phyloP scores from a whole-genome alignment of 2,329 filamentous ascomycete species.

The Exserohilum turcica region DNA sequence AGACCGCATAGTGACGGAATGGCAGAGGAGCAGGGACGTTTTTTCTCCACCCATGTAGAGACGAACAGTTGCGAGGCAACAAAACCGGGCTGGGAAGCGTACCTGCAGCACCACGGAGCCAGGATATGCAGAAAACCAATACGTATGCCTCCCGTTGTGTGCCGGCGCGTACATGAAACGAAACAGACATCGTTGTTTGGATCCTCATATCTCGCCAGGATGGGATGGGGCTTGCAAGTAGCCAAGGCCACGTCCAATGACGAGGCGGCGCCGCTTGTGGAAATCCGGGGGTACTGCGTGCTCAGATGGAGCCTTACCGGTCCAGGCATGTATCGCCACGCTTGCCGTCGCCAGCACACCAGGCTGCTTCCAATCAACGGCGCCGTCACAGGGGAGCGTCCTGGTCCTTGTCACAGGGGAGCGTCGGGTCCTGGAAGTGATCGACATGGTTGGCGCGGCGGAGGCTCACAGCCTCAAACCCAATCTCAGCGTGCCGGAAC shows the following conservation, averaged over 20 bases:
- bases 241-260: not conserved
- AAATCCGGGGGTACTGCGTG: constrained; percentile 3
- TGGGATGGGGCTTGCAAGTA: constrained; percentile 1
- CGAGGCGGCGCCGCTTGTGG: not conserved
- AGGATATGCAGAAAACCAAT: constrained; percentile 2
- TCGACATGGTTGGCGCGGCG: constrained; percentile 5
- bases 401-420: not conserved
- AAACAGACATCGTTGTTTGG: constrained; percentile 6
- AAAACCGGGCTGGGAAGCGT: constrained; percentile 1
- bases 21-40: not conserved
- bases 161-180: constrained; percentile 12
- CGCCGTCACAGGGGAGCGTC: not conserved
- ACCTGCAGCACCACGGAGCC: constrained; percentile 1
- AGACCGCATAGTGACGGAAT: constrained; percentile 4
- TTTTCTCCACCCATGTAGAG: not conserved
- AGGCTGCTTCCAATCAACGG: constrained; percentile 5
- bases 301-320: not conserved
- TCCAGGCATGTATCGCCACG: constrained; percentile 4
- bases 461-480: constrained; percentile 1
- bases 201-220: constrained; percentile 6
- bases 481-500: not conserved
- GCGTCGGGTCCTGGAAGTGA: not conserved
- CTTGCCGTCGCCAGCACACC: not conserved
- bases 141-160: not conserved
- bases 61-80: constrained; percentile 7